Conservation (phyloP, 306 rosid genomes). For the Prunus mume region DNA sequence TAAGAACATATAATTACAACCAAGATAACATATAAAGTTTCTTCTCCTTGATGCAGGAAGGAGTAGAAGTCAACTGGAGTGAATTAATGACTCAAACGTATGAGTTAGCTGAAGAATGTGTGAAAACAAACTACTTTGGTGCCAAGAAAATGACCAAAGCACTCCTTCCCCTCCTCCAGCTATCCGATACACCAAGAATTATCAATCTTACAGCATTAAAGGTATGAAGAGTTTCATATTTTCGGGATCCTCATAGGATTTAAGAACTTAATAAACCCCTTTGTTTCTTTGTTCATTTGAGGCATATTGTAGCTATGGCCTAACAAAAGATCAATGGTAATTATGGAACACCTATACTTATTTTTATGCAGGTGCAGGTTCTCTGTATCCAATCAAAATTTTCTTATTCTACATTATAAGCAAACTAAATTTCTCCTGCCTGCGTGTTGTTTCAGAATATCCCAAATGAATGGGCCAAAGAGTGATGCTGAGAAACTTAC, state of each 20-base stretch:
- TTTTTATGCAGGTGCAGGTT: no score
- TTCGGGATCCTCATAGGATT: background rate
- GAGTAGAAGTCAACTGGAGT: conserved; percentile 23
- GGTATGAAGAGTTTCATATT: conserved; percentile 21
- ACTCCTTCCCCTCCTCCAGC: conserved; percentile 44
- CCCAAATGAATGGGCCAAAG: conserved; percentile 34
- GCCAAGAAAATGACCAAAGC: conserved; percentile 31
- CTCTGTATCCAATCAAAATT: no score
- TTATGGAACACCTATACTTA: no score
- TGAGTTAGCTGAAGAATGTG: conserved; percentile 30
- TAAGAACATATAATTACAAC: no score
- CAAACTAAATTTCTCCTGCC: no score
- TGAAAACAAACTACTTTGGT: conserved; percentile 48
- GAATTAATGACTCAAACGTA: conserved; percentile 24
- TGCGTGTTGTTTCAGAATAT: conserved; percentile 23
- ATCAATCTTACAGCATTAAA: conserved; percentile 30
- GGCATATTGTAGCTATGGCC: no score
- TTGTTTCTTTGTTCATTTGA: background rate
- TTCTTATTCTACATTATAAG: no score
- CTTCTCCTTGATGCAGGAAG: background rate
- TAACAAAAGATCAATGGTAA: no score
- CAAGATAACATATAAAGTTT: no score
- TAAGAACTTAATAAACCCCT: no score
- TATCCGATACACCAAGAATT: conserved; percentile 46
- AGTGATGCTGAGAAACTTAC: conserved; percentile 41